Base-by-base conservation (phyloP, 148 eudicot species). In the Agrostemma githago region DNA sequence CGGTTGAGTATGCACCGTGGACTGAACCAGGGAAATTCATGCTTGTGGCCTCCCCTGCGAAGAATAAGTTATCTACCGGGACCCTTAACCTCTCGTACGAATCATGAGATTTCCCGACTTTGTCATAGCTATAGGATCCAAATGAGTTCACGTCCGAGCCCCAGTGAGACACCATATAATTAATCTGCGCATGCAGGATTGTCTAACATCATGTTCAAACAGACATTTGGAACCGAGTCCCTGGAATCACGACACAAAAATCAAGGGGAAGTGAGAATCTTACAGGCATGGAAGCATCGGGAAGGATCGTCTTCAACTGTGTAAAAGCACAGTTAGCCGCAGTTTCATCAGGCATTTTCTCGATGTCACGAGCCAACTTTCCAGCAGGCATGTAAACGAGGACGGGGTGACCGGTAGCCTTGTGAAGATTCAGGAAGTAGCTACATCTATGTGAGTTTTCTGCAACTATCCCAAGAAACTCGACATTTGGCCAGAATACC, bases 371-470 rank as follows among this genome's bases (percentile, higher is more conserved):
- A 14, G 99, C 99, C 82, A 96, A 78, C 82, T 92, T 85, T 76
- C 99, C 99, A 5, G 99, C 92, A 57, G 97, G 99, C 99, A 96
- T 96, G 77, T 96, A 96, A 65, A 96, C 99, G 65, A 95, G 99
- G 69, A 92, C 99, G 48, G 87, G 66, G 71, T 92, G 92, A 38
- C 97, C 92, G 0, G 97, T 96, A 64, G 99, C 99, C 84, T 96
- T 96, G 87, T 96, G 97, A 61, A 96, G 97, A 75, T 96, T 96
- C 70, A 96, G 90, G 77, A 96, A 96, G 86, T 96, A 96, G 76
- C 99, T 92, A 77, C 99, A 96, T 15, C 75, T 93, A 73, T 96
- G 88, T 15, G 99, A 84, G 43, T 88, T 86, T 54, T 96, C 96
- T 4, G 99, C 92, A 87, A 96, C 99, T 26, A 96, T 97, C 69